Evolutionary conservation across 1,284 basidiomycete genomes (phyloP), one percentile per base, ranked within the genome.

Genomic region (Boletus sp.): DNA sequence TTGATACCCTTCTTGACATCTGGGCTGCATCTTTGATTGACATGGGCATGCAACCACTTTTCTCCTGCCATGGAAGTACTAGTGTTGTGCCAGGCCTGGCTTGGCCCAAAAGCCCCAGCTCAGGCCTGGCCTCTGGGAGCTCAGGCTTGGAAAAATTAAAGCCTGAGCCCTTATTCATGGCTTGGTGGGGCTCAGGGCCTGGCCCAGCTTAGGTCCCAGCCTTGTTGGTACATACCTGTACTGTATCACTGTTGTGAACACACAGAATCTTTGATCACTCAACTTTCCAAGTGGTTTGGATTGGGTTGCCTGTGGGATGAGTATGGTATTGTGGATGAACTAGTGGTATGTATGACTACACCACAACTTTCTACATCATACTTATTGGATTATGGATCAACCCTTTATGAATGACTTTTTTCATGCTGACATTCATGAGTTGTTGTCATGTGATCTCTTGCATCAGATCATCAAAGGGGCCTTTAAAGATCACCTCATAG

Each of bases 391-490:
- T n/a, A n/a, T n/a, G n/a, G n/a, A n/a, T n/a, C 50, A 56, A 47
- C 55, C 35, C 14, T 56, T 56, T 10, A 55, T 7, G 1, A 55
- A 55, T 5, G 17, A 56, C 27, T 56, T 56, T 9, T 25, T 46
- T 28, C 9, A 21, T 23, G 55, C 55, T 4, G 30, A 56, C 23
- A 56, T 56, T 3, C 35, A 56, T 5, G 28, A 49, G 13, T 8
- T 57, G 19, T n/a, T 57, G 1, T 16, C 31, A 2, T 30, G 11
- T 0, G 48, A 57, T 21, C 37, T 57, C 8, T 25, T 57, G 10
- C 38, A 57, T 13, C 56, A 57, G 21, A 51, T 57, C n/a, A 51
- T 57, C 6, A 57, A 57, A 44, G 56, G 49, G 4, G 2, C 27
- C 8, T 57, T 57, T 7, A 57, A 57, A 16, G 55, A 56, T 21